Evolutionary conservation across 257 asterid genomes (phyloP).

Genomic region (Avicennia marina): DNA sequence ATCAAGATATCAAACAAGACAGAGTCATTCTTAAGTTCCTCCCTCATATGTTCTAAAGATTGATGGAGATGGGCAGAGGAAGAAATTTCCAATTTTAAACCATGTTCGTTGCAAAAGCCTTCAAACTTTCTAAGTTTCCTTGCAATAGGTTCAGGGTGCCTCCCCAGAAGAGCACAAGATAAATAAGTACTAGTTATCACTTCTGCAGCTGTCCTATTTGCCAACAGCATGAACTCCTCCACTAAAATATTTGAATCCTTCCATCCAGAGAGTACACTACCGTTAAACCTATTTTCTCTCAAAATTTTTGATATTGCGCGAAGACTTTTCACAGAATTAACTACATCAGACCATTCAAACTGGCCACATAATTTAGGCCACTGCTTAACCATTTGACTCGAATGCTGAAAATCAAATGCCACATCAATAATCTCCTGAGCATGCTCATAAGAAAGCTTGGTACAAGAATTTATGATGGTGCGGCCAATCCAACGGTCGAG

Average conservation of each 20-base stretch:
- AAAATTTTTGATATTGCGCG: slow-evolving; percentile 45
- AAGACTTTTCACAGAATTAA: slow-evolving; percentile 52
- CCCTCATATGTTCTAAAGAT: slow-evolving; percentile 56
- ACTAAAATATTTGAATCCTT: slow-evolving; percentile 63
- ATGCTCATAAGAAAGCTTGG: slow-evolving; percentile 86
- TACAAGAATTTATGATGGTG: slow-evolving; percentile 64
- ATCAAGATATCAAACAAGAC: slow-evolving; percentile 61
- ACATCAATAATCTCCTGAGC: slow-evolving; percentile 73
- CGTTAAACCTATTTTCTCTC: slow-evolving; percentile 59
- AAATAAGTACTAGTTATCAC: slow-evolving; percentile 83
- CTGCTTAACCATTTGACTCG: slow-evolving; percentile 14
- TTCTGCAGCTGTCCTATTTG: slow-evolving; percentile 91
- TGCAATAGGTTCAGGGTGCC: slow-evolving; percentile 78
- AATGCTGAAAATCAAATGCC: slow-evolving; percentile 26
- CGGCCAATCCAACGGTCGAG: slow-evolving; percentile 81
- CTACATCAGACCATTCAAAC: slow-evolving; percentile 43
- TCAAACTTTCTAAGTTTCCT: slow-evolving; percentile 69
- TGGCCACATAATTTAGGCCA: slow-evolving; percentile 33
- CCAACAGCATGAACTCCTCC: slow-evolving; percentile 90
- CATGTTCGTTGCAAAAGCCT: slow-evolving; percentile 68
- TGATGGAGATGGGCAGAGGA: slow-evolving; percentile 53
- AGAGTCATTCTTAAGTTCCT: slow-evolving; percentile 52
- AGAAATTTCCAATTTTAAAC: slow-evolving; percentile 52
- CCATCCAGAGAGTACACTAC: slow-evolving; percentile 36
- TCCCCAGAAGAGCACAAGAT: slow-evolving; percentile 63